Evolutionary conservation across 768 basidiomycete species (phyloP).

Genomic region (Calvatia gigantea): DNA sequence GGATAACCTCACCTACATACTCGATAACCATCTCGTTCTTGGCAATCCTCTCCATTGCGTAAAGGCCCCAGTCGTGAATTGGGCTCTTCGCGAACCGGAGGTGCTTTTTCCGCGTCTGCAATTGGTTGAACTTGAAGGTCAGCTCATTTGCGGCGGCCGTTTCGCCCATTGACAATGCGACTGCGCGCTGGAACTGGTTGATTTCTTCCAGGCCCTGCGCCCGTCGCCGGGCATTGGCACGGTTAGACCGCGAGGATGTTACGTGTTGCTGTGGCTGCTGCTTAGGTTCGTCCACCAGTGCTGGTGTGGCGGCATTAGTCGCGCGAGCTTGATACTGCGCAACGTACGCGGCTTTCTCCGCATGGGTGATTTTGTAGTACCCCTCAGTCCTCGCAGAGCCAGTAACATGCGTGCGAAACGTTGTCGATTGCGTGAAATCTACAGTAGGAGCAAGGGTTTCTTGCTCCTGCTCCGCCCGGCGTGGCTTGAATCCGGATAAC

Average conservation of each 20-base stretch:
- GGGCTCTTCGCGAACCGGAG: constrained; percentile 91
- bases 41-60: constrained; percentile 95
- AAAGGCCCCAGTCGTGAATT: constrained; percentile 98
- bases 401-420: constrained; percentile 74
- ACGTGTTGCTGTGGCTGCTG: constrained; percentile 54
- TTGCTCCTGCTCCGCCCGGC: constrained; percentile 18
- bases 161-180: constrained; percentile 73
- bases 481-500: constrained; percentile 37
- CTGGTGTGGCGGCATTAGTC: constrained; percentile 32
- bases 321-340: constrained; percentile 78
- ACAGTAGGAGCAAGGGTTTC: not conserved
- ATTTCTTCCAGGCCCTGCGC: constrained; percentile 94
- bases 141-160: constrained; percentile 59
- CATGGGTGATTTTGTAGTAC: constrained; percentile 90
- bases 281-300: constrained; percentile 42
- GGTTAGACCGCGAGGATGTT: constrained; percentile 82
- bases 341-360: constrained; percentile 89
- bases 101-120: constrained; percentile 97
- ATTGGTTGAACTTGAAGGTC: constrained; percentile 96
- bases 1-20: constrained; percentile 96
- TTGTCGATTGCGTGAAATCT: constrained; percentile 32
- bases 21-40: constrained; percentile 99
- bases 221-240: constrained; percentile 87
- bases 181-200: constrained; percentile 82
- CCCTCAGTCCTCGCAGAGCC: constrained; percentile 94